Percentiles rank a stretch among this genome's conserved stretches.
Evolutionary conservation across 2,329 filamentous ascomycete species (phyloP).

Genomic region (Verticillium nonalfalfae): DNA sequence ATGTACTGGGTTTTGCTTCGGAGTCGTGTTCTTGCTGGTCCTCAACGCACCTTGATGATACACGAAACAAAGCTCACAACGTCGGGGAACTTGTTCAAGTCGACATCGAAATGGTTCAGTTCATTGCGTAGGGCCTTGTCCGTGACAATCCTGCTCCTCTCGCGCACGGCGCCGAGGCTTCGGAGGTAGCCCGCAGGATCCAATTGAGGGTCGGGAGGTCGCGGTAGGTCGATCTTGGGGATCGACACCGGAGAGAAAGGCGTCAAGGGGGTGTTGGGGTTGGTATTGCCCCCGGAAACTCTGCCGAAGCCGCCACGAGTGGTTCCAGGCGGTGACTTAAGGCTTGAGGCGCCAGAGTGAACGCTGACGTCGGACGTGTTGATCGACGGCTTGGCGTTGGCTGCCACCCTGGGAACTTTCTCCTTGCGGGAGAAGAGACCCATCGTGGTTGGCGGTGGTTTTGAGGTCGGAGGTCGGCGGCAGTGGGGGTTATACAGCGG

Average conservation of each 20-base stretch:
- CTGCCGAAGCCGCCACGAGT: slow-evolving; percentile 37
- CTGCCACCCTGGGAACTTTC: slow-evolving; percentile 33
- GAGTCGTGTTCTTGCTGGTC: neutral
- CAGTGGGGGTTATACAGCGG: neutral
- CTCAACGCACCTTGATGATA: slow-evolving; percentile 75
- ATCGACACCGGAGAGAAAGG: slow-evolving; percentile 49
- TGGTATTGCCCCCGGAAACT: slow-evolving; percentile 42
- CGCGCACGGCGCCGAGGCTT: slow-evolving; percentile 82
- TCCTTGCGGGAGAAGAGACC: slow-evolving; percentile 51
- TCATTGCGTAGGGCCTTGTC: slow-evolving; percentile 72
- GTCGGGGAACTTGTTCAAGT: slow-evolving; percentile 75
- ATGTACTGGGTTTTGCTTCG: neutral
- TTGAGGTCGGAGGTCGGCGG: neutral
- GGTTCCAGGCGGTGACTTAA: slow-evolving; percentile 30
- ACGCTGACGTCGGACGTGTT: slow-evolving; percentile 42
- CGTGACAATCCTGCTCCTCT: slow-evolving; percentile 67
- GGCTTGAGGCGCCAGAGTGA: slow-evolving; percentile 42
- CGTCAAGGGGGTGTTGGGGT: slow-evolving; percentile 40
- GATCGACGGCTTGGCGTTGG: slow-evolving; percentile 28
- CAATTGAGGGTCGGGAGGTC: slow-evolving; percentile 77
- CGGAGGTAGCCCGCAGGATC: slow-evolving; percentile 88
- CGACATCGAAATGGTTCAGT: slow-evolving; percentile 81
- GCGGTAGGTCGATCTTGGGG: slow-evolving; percentile 74
- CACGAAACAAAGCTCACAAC: slow-evolving; percentile 84
- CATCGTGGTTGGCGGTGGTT: slow-evolving; percentile 29